phyloP scores from a whole-genome alignment of 768 basidiomycete genomes.

The Mrakia hoshinonis region DNA sequence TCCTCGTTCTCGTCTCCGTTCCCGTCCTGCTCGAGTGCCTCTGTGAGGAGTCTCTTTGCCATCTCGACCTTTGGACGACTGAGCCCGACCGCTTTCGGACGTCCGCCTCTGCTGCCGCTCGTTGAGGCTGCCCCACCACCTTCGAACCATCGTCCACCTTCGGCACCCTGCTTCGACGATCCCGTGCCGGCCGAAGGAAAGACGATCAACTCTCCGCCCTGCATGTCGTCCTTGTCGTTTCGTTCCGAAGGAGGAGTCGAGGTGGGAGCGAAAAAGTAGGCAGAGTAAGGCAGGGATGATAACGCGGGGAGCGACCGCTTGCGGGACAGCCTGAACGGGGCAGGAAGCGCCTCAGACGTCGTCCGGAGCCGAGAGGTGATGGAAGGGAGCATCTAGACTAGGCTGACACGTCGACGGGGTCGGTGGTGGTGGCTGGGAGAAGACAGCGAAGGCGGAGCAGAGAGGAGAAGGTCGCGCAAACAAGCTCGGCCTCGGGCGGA shows the following conservation, averaged over 20 bases:
- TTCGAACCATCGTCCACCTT: background rate
- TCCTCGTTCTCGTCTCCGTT: background rate
- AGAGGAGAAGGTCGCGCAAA: too few relatives aligned
- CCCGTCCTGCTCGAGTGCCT: slow-evolving; percentile 2
- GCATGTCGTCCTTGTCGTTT: too few relatives aligned
- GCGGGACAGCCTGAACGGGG: too few relatives aligned
- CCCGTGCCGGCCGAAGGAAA: background rate
- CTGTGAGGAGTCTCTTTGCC: background rate
- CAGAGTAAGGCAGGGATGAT: too few relatives aligned
- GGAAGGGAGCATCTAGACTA: too few relatives aligned
- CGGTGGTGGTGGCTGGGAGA: too few relatives aligned
- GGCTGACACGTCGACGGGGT: too few relatives aligned
- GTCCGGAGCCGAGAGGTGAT: too few relatives aligned
- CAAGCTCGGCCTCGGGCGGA: too few relatives aligned
- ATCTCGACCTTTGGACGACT: background rate
- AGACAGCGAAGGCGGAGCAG: too few relatives aligned
- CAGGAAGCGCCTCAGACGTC: too few relatives aligned
- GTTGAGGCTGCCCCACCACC: background rate
- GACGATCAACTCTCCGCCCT: background rate
- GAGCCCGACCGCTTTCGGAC: background rate
- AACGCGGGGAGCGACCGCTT: too few relatives aligned
- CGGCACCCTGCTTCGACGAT: background rate
- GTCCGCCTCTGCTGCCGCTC: background rate
- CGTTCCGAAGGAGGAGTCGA: background rate
- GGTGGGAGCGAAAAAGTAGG: background rate